phyloP scores from a whole-genome alignment of 2,329 filamentous ascomycete species.

The Xylaria sp. region DNA sequence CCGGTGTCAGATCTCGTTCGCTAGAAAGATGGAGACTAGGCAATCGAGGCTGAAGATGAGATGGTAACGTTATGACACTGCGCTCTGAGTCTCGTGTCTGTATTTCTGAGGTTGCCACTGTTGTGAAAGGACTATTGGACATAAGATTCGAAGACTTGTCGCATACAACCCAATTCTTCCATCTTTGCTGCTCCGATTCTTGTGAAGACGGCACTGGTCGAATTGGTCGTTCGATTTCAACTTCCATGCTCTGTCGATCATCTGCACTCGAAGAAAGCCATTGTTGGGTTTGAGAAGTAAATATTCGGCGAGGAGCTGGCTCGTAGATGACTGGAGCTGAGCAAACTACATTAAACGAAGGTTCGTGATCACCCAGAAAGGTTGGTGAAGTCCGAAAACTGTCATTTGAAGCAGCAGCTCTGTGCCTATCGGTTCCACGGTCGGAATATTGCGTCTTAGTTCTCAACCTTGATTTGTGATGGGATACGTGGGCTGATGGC shows the following conservation, averaged over 20 bases:
- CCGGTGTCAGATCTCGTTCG: slow-evolving; percentile 22
- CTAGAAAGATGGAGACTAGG: slow-evolving; percentile 42
- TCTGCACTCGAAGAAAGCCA: slow-evolving; percentile 45
- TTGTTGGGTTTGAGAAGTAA: slow-evolving; percentile 39
- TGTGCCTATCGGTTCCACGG: neutral
- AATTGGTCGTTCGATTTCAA: slow-evolving; percentile 43
- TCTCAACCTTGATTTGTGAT: neutral
- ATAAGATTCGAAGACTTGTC: slow-evolving; percentile 17
- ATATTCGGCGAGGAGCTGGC: slow-evolving; percentile 43
- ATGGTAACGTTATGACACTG: slow-evolving; percentile 37
- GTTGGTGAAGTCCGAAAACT: neutral
- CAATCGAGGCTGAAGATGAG: slow-evolving; percentile 40
- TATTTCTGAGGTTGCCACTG: slow-evolving; percentile 8
- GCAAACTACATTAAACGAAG: slow-evolving; percentile 41
- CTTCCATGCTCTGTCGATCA: slow-evolving; percentile 43
- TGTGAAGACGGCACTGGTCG: slow-evolving; percentile 39
- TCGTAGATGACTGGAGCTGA: slow-evolving; percentile 45
- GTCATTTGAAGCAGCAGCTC: neutral
- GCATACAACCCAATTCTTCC: slow-evolving; percentile 40
- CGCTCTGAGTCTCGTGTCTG: slow-evolving; percentile 17
- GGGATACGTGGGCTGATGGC: neutral
- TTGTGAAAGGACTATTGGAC: slow-evolving; percentile 17
- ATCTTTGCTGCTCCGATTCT: slow-evolving; percentile 41
- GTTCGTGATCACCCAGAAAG: slow-evolving; percentile 27
- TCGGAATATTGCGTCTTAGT: neutral